Evolutionary conservation across 306 rosid genomes (phyloP).

Genomic region (Lathyrus aphaca): DNA sequence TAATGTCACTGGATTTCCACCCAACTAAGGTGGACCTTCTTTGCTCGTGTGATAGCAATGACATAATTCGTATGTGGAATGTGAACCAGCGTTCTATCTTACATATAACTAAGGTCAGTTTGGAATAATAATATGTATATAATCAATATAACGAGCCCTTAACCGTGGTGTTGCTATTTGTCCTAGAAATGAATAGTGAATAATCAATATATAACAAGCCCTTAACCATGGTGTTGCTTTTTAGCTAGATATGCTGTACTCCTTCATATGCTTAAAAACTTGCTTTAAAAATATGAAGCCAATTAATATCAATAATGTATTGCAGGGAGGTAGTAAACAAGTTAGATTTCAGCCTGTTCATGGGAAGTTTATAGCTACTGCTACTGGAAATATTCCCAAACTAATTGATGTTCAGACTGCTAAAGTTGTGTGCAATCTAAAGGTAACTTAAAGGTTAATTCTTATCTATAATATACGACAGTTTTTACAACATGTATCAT

Average conservation of each 20-base stretch:
- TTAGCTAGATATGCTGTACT: conserved; percentile 5
- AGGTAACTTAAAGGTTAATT: conserved; percentile 36
- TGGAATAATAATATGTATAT: background rate
- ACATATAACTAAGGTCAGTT: conserved; percentile 53
- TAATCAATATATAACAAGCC: background rate
- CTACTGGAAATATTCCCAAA: conserved; percentile 47
- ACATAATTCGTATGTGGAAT: conserved; percentile 60
- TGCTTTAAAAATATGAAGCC: conserved; percentile 19
- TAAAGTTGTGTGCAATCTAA: conserved; percentile 29
- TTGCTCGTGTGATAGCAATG: conserved; percentile 61
- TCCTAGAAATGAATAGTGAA: conserved; percentile 8
- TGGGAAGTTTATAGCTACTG: conserved; percentile 57
- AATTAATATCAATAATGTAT: conserved; percentile 29
- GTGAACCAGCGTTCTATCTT: conserved; percentile 39
- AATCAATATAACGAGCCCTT: background rate
- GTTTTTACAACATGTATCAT: conserved; percentile 11
- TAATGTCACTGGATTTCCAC: conserved; percentile 75
- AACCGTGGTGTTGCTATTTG: conserved; percentile 17
- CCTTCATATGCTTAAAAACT: conserved; percentile 27
- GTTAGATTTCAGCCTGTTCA: conserved; percentile 63
- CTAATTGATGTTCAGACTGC: conserved; percentile 54
- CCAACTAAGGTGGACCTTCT: conserved; percentile 57
- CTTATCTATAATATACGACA: background rate
- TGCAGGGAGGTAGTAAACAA: conserved; percentile 65
- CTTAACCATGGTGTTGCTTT: background rate